Conservation (phyloP, 208 protist species). For the Leishmania lainsoni region DNA sequence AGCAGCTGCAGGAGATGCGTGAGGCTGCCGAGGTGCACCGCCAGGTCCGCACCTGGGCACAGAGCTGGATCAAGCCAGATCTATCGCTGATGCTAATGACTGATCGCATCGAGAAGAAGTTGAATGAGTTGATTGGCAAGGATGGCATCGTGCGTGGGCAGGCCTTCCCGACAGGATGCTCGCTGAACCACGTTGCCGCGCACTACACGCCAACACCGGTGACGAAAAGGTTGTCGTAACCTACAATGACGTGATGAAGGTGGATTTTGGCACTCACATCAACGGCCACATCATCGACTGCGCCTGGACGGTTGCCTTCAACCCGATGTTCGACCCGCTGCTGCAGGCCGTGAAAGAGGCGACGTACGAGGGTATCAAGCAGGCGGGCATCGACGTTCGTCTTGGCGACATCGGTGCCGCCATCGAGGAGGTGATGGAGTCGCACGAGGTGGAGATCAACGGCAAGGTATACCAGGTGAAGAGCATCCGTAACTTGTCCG, state of each 20-base stretch:
- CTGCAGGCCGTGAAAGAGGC: conserved; percentile 95
- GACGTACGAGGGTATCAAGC: conserved; percentile 97
- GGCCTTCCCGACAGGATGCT: conserved; percentile 94
- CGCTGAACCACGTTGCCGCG: conserved; percentile 97
- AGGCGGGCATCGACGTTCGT: conserved; percentile 96
- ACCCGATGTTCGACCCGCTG: conserved; percentile 96
- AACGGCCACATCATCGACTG: conserved; percentile 98
- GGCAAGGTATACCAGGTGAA: conserved; percentile 95
- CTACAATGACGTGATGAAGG: conserved; percentile 98
- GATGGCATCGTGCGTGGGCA: conserved; percentile 90
- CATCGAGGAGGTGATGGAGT: conserved; percentile 99
- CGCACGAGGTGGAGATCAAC: conserved; percentile 96
- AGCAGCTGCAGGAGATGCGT: conserved; percentile 88
- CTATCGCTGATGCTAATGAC: conserved; percentile 91
- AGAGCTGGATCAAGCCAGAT: conserved; percentile 93
- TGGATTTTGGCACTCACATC: conserved; percentile 99
- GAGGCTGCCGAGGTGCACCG: conserved; percentile 92
- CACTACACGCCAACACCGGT: conserved; percentile 98
- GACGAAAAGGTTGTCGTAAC: conserved; percentile 94
- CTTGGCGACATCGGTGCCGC: conserved; percentile 95
- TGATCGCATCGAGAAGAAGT: conserved; percentile 93
- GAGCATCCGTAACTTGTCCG: conserved; percentile 98
- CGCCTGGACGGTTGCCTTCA: conserved; percentile 97
- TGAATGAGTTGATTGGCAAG: conserved; percentile 89
- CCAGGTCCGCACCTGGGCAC: conserved; percentile 91